A percentile compares a stretch with the other conserved stretches of the same genome.
Conservation (phyloP, 2,329 filamentous ascomycete species). For the Ophiocordyceps australis region DNA sequence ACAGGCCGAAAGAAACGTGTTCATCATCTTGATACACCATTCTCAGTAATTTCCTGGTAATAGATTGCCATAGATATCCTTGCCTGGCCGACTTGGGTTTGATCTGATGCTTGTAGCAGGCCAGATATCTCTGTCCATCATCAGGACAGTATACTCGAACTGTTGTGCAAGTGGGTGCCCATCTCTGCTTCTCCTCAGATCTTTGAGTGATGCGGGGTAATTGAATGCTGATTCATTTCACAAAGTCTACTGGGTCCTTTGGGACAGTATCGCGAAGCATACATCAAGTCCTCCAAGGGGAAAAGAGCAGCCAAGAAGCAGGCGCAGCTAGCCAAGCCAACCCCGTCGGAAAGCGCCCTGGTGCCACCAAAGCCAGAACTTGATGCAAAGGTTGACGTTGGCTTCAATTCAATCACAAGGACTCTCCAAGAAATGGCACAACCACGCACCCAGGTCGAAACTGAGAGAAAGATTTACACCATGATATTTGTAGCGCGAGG, state of each 20-base stretch:
- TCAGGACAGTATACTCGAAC: slow-evolving; percentile 45
- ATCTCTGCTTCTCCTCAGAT: too few relatives aligned
- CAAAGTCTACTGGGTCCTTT: slow-evolving; percentile 43
- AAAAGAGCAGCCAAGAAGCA: slow-evolving; percentile 35
- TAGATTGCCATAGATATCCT: too few relatives aligned
- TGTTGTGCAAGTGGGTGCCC: slow-evolving; percentile 47
- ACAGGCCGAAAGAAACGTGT: slow-evolving; percentile 33
- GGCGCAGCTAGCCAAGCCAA: slow-evolving; percentile 6
- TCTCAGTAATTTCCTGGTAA: slow-evolving; percentile 44
- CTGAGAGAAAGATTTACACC: slow-evolving; percentile 16
- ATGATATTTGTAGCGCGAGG: slow-evolving; percentile 40
- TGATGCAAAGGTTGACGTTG: slow-evolving; percentile 39
- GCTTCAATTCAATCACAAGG: slow-evolving; percentile 44
- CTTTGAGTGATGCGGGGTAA: too few relatives aligned
- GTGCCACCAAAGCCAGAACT: slow-evolving; percentile 27
- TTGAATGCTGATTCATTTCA: background rate
- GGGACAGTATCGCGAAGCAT: slow-evolving; percentile 37
- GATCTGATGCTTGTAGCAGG: too few relatives aligned
- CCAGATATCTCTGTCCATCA: slow-evolving; percentile 37
- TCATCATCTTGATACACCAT: slow-evolving; percentile 49
- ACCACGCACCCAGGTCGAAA: background rate
- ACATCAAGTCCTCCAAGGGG: slow-evolving; percentile 40
- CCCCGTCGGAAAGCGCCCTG: background rate
- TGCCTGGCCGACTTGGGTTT: too few relatives aligned
- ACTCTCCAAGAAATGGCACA: slow-evolving; percentile 28